Base-by-base conservation (phyloP, 305 asterid species). In the Fraxinus ornus region DNA sequence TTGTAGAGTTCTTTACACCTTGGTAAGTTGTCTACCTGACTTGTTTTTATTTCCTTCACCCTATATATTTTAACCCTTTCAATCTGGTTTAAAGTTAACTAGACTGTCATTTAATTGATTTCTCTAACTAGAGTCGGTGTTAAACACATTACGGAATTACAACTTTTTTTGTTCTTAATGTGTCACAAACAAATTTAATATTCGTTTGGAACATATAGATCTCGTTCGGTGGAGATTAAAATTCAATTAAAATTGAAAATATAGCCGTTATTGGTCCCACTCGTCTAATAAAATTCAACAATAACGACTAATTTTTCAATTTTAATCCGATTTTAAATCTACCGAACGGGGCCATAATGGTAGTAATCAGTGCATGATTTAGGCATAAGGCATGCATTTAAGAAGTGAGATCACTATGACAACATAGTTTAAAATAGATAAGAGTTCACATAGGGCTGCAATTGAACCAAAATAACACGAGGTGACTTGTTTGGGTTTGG, bases 1-100 rank as follows among this genome's bases (percentile, higher is more conserved):
- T 93, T 72, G 97, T 96, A 84, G 99, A 96, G 90, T 96, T 94
- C 90, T 96, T 91, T 85, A 97, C 99, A 82, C 97, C 99, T 64
- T 96, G 98, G 99, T 94, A 79, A 91, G 94, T 82, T 73, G 79
- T 76, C 39, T 76, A 32, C 74, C 17, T 13, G 44, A 62, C 33
- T 7, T 30, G 41, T 71, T 55, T n/a, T n/a, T 44, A 2, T 4
- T 33, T 22, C 33, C 1, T 52, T 81, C 26, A 9, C 12, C n/a
- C 19, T 36, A 19, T 28, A 47, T 17, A 0, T 0, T 47, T 84
- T 9, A 33, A 47, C 2, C 37, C 37, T 35, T 35, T 35, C 7
- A 35, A 35, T 5, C 62, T 4, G 7, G 21, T 21, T 62, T 32
- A 62, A 19, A 21, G 22, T 62, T 62, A 62, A 62, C 1, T 62